Percentiles rank a stretch among this genome's conserved stretches.
Evolutionary conservation across 1,139 yeast genomes (phyloP).

Genomic region (Blastobotrys elegans): DNA sequence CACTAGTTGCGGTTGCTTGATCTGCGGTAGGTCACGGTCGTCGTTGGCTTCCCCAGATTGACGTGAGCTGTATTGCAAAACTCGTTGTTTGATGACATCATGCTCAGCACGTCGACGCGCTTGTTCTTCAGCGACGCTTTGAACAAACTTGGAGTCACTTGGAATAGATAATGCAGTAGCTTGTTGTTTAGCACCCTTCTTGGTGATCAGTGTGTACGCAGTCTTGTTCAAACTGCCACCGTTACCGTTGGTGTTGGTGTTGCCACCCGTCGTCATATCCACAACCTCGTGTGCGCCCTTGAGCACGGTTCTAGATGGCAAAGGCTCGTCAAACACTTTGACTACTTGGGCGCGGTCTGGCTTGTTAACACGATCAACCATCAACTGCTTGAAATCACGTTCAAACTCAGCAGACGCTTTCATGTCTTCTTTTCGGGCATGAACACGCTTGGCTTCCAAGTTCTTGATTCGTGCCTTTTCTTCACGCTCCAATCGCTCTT

Average conservation of each 20-base stretch:
- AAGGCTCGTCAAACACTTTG: slow-evolving; percentile 31
- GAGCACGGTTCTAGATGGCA: slow-evolving; percentile 25
- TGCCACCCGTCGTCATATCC: slow-evolving; percentile 1
- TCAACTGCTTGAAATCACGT: slow-evolving; percentile 32
- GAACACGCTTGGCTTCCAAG: slow-evolving; percentile 16
- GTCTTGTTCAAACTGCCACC: slow-evolving; percentile 13
- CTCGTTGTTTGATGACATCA: slow-evolving; percentile 26
- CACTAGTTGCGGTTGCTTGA: slow-evolving; percentile 7
- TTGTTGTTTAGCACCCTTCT: slow-evolving; percentile 24
- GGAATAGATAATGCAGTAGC: slow-evolving; percentile 26
- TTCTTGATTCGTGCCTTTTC: slow-evolving; percentile 15
- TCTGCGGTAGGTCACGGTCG: slow-evolving; percentile 7
- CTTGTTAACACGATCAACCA: slow-evolving; percentile 28
- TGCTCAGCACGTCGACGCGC: slow-evolving; percentile 24
- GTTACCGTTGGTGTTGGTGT: not conserved
- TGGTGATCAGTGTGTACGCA: slow-evolving; percentile 27
- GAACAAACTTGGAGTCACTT: slow-evolving; percentile 26
- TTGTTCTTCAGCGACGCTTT: slow-evolving; percentile 23
- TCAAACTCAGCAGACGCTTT: slow-evolving; percentile 34
- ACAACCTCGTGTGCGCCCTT: slow-evolving; percentile 9
- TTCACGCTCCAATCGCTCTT: slow-evolving; percentile 19
- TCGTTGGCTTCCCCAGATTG: slow-evolving; percentile 15
- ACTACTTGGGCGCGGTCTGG: slow-evolving; percentile 6
- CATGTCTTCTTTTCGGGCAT: slow-evolving; percentile 22
- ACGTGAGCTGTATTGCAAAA: slow-evolving; percentile 21